Conservation (phyloP, 345 rosid genomes). For the Acer negundo region DNA sequence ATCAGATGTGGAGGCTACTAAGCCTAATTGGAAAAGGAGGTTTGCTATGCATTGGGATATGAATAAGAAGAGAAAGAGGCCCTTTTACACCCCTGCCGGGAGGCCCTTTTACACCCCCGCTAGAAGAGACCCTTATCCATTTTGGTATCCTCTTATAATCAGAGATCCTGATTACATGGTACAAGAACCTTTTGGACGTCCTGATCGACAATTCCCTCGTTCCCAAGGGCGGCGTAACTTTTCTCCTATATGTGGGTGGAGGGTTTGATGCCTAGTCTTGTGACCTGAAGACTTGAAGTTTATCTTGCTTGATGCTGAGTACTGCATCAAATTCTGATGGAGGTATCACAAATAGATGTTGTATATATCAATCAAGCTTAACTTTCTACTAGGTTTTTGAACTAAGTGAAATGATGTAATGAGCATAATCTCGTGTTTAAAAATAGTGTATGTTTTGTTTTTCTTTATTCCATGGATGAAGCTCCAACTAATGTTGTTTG, state of each 20-base stretch:
- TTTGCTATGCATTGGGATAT: conserved; percentile 42
- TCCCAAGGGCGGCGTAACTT: conserved; percentile 16
- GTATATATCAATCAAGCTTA: not conserved
- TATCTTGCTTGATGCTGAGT: not conserved
- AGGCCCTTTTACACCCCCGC: conserved; percentile 2
- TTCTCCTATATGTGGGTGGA: conserved; percentile 41
- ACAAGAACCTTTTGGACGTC: conserved; percentile 19
- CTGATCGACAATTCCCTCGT: conserved; percentile 14
- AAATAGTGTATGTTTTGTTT: not conserved
- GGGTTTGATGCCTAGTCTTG: conserved; percentile 7
- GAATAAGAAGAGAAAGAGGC: conserved; percentile 25
- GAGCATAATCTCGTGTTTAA: not conserved
- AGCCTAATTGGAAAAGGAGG: conserved; percentile 45
- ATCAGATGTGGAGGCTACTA: not conserved
- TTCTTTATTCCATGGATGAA: not conserved
- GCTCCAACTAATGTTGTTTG: not conserved
- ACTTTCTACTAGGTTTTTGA: not conserved
- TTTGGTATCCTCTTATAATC: conserved; percentile 16
- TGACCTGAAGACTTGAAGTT: not conserved
- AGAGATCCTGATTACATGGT: conserved; percentile 32
- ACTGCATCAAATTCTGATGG: not conserved
- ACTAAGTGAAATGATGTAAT: not conserved
- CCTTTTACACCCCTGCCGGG: not conserved
- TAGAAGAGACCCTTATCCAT: conserved; percentile 34
- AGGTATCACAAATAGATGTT: conserved; percentile 7